phyloP scores from a whole-genome alignment of 768 basidiomycete species.

The Rhizopogon salebrosus region DNA sequence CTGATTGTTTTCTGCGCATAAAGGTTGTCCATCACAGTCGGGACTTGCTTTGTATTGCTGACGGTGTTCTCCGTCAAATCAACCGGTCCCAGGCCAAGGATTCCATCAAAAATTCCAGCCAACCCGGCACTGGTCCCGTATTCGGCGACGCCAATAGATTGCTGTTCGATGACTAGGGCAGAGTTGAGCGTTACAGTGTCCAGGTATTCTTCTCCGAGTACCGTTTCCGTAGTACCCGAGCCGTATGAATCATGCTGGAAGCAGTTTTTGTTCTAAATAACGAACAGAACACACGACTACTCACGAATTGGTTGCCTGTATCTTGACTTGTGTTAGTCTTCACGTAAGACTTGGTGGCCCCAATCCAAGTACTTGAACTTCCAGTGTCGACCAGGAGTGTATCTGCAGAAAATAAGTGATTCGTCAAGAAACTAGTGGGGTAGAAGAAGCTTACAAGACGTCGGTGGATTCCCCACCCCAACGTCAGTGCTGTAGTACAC shows the following conservation, averaged over 20 bases:
- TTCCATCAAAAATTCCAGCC: conserved; percentile 30
- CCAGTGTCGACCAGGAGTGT: neutral
- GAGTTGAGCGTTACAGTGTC: neutral
- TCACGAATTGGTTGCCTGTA: neutral
- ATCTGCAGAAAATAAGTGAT: neutral
- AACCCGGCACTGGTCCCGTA: conserved; percentile 6
- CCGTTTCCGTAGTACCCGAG: neutral
- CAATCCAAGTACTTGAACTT: neutral
- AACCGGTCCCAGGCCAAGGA: conserved; percentile 13
- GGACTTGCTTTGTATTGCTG: neutral
- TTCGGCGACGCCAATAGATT: conserved; percentile 28
- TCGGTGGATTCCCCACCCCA: neutral
- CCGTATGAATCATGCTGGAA: neutral
- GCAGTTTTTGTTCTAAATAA: neutral
- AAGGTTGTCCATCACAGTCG: conserved; percentile 30
- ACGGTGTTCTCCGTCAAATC: neutral
- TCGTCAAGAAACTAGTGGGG: neutral
- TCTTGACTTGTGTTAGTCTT: neutral
- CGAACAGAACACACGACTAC: neutral
- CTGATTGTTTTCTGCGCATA: conserved; percentile 24
- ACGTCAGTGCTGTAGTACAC: neutral
- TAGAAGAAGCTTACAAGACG: neutral
- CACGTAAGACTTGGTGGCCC: neutral
- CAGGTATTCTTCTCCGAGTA: neutral
- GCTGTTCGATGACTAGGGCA: conserved; percentile 1